Conservation (phyloP, 2,329 filamentous ascomycete genomes). For the Exophiala alcalophila region DNA sequence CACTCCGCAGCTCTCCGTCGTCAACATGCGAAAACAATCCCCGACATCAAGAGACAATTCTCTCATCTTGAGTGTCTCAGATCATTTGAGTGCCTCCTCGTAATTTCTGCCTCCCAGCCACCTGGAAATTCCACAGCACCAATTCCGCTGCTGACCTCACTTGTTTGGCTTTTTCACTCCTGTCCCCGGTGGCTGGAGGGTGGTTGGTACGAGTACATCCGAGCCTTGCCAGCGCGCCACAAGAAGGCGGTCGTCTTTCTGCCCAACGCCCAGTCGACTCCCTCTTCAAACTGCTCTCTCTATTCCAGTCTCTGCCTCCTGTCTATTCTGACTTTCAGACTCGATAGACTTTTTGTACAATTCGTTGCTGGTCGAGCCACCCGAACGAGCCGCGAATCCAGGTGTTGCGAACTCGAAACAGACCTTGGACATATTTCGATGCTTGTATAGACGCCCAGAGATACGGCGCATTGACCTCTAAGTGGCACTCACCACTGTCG, state of each 20-base stretch:
- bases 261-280: slow-evolving; percentile 12
- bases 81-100: neutral
- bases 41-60: too few relatives aligned
- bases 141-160: slow-evolving; percentile 11
- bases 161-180: too few relatives aligned
- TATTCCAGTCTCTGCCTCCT: slow-evolving; percentile 1
- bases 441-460: slow-evolving; percentile 11
- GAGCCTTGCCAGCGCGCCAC: slow-evolving; percentile 5
- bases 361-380: too few relatives aligned
- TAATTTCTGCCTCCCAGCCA: slow-evolving; percentile 13
- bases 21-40: too few relatives aligned
- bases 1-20: too few relatives aligned
- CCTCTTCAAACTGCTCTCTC: slow-evolving; percentile 8
- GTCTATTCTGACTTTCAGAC: slow-evolving; percentile 1
- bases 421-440: too few relatives aligned
- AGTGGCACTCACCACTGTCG: neutral
- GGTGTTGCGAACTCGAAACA: too few relatives aligned
- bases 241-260: slow-evolving; percentile 12
- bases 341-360: neutral
- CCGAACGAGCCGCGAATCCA: too few relatives aligned
- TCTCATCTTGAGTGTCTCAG: too few relatives aligned
- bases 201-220: slow-evolving; percentile 18
- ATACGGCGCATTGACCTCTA: slow-evolving; percentile 11
- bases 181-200: slow-evolving; percentile 13
- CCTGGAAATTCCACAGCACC: neutral